Conservation (phyloP, 75 land plant genomes). For the Picea sitchensis region DNA sequence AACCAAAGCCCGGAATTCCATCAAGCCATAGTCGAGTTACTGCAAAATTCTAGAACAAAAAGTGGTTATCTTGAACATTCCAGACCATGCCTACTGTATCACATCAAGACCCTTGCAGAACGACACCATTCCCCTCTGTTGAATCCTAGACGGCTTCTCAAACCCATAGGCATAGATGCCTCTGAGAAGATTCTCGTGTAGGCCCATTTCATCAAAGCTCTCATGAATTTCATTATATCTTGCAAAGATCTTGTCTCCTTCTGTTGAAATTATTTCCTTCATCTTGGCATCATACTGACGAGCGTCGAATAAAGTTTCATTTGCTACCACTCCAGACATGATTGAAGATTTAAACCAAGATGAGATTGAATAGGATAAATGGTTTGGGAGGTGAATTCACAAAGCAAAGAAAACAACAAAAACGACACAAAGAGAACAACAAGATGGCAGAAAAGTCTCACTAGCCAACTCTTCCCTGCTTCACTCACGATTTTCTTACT, state of each 20-base stretch:
- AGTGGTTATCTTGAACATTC: slow-evolving; percentile 72
- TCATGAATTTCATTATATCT: slow-evolving; percentile 73
- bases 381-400: too few relatives aligned
- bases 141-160: slow-evolving; percentile 78
- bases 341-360: background rate
- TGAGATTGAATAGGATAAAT: background rate
- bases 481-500: background rate
- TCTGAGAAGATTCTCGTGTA: slow-evolving; percentile 77
- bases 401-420: background rate
- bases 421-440: background rate
- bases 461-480: too few relatives aligned
- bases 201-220: slow-evolving; percentile 73
- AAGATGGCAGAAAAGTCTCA: too few relatives aligned
- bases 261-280: slow-evolving; percentile 39
- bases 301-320: slow-evolving; percentile 51
- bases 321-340: slow-evolving; percentile 40
- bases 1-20: slow-evolving; percentile 62
- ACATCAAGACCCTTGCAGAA: slow-evolving; percentile 29
- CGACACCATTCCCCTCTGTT: slow-evolving; percentile 73
- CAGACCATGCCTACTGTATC: slow-evolving; percentile 33
- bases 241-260: slow-evolving; percentile 69
- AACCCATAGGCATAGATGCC: slow-evolving; percentile 90
- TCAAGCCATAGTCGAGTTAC: slow-evolving; percentile 58
- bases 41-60: slow-evolving; percentile 77
- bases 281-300: slow-evolving; percentile 48